A percentile compares a stretch with the other conserved stretches of the same genome.
Evolutionary conservation across 352 stramenopile genomes (phyloP).

Genomic region (Phytophthora foliorum): DNA sequence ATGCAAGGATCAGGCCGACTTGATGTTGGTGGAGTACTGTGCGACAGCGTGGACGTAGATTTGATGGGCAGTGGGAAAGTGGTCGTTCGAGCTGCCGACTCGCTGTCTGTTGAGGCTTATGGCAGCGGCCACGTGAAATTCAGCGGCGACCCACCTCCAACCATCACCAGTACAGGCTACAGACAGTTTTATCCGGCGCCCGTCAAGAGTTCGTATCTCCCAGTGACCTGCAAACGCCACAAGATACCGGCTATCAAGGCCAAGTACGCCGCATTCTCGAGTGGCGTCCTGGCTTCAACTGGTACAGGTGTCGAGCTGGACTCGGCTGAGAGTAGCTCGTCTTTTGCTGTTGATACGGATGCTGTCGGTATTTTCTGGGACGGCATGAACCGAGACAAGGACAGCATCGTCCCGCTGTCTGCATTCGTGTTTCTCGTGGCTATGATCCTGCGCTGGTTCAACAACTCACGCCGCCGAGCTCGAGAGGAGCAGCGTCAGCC

Average conservation of each 20-base stretch:
- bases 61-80: constrained; percentile 53
- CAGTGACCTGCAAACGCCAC: constrained; percentile 21
- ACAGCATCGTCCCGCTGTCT: constrained; percentile 27
- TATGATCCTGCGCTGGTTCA: constrained; percentile 36
- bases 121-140: constrained; percentile 29
- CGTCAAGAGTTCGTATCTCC: constrained; percentile 21
- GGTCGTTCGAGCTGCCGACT: constrained; percentile 44
- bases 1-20: constrained; percentile 45
- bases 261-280: constrained; percentile 15
- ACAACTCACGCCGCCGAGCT: constrained; percentile 27
- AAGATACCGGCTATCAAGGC: constrained; percentile 30
- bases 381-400: constrained; percentile 11
- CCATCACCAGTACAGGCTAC: constrained; percentile 20
- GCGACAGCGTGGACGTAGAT: constrained; percentile 43
- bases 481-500: constrained; percentile 25
- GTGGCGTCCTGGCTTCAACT: constrained; percentile 9
- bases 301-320: constrained; percentile 22
- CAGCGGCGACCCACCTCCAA: constrained; percentile 9
- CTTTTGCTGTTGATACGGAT: no score
- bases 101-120: constrained; percentile 22
- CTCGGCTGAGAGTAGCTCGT: constrained; percentile 30
- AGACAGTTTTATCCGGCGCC: constrained; percentile 4
- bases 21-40: constrained; percentile 46
- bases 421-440: constrained; percentile 33
- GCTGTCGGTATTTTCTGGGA: constrained; percentile 11